Evolutionary conservation across 176 grass and related monocot species (phyloP), one percentile per base, ranked within the genome.

Genomic region (Pharus latifolius): DNA sequence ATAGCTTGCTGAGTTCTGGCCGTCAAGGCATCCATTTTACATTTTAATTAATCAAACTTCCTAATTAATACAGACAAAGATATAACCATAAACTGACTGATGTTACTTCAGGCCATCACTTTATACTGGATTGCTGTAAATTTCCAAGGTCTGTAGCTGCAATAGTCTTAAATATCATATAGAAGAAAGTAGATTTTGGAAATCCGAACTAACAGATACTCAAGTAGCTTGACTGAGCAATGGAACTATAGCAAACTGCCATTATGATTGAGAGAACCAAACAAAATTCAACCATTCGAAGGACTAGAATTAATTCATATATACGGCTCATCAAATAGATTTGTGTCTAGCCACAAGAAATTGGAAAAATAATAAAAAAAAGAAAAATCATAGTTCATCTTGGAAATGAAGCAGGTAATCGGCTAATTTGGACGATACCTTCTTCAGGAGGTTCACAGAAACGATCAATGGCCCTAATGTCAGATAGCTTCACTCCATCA

Each of bases 381-480:
- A 30, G 15, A 27, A 12, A n/a, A 67, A 65, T n/a, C 13, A 57
- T 77, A 24, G 18, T 23, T 67, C 19, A 63, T 33, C 43, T 45
- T 67, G 37, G 8, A 32, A 12, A 67, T n/a, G 31, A 50, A 76
- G 18, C 37, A 70, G 27, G 26, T 16, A 19, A 14, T 10, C 45
- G 14, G 14, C 47, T 71, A 33, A 24, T 1, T n/a, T 13, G 32
- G 15, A 56, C 26, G 30, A 50, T 84, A 99, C 95, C 95, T 94
- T 94, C 95, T 75, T 98, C 95, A 78, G 90, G 90, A 61, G 95
- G 95, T 55, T 93, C 95, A 49, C 84, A 49, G 23, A 98, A 98
- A 54, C 95, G 95, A 56, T 99, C 87, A 76, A 99, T 88, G 52
- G 95, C 52, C 49, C 77, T 85, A 60, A 98, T 91, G 59, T 99